These are phyloP conservation scores for Termitomyces sp. DNA, from an alignment of 768 basidiomycete species.

Conservation along the genomic window DNA sequence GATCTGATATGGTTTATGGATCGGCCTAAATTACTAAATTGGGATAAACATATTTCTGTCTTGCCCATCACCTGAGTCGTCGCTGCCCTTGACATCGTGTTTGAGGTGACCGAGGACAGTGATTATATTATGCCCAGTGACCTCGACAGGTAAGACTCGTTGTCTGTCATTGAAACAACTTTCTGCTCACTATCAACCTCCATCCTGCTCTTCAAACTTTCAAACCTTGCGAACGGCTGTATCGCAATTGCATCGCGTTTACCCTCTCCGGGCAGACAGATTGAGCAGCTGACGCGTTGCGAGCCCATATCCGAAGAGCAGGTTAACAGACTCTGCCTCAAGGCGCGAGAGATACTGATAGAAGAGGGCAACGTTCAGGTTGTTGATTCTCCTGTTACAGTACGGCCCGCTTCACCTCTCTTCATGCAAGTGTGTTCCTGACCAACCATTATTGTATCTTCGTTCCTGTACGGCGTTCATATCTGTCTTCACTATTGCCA, in stretches of 20 bases:
- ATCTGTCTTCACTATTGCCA: background rate
- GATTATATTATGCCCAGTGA: slow-evolving; percentile 18
- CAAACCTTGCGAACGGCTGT: background rate
- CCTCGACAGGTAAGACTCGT: slow-evolving; percentile 17
- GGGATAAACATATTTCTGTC: slow-evolving; percentile 6
- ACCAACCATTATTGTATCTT: background rate
- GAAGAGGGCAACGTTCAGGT: slow-evolving; percentile 95
- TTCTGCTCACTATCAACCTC: background rate
- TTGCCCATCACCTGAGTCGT: background rate
- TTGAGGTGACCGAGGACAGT: background rate
- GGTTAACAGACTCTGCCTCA: slow-evolving; percentile 92
- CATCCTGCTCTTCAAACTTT: background rate
- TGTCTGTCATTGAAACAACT: background rate
- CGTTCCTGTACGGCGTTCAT: slow-evolving; percentile 12
- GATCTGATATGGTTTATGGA: background rate
- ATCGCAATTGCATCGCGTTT: slow-evolving; percentile 1
- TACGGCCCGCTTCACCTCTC: slow-evolving; percentile 34
- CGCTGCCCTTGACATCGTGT: background rate
- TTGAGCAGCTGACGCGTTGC: slow-evolving; percentile 89
- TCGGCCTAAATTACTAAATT: slow-evolving; percentile 5
- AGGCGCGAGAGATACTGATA: slow-evolving; percentile 93
- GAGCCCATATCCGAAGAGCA: slow-evolving; percentile 94
- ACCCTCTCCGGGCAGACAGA: slow-evolving; percentile 57
- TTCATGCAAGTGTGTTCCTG: slow-evolving; percentile 6
- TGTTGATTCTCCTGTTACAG: slow-evolving; percentile 94